phyloP scores from a whole-genome alignment of 352 stramenopile species.

The Pythium diclinum region DNA sequence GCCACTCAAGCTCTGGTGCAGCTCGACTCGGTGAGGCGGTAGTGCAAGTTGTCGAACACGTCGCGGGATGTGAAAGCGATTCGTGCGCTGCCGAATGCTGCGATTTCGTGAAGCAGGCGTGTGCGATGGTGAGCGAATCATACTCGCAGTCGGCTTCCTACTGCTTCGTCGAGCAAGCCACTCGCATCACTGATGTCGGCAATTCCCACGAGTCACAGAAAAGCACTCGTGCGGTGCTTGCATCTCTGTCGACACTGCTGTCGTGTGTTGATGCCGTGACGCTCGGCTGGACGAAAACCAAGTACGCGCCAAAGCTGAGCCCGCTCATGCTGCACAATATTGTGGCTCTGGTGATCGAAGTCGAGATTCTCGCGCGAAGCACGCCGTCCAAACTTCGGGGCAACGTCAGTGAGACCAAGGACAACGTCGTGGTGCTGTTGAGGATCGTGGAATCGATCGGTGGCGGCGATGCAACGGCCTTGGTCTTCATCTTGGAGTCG shows the following conservation, averaged over 20 bases:
- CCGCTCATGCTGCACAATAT: conserved; percentile 21
- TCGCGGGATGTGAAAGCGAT: conserved; percentile 33
- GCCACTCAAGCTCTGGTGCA: conserved; percentile 40
- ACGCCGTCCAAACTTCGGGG: background rate
- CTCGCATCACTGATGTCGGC: conserved; percentile 1
- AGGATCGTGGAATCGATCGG: conserved; percentile 7
- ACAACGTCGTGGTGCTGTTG: conserved; percentile 11
- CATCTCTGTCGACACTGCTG: conserved; percentile 4
- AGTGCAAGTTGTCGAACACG: conserved; percentile 42
- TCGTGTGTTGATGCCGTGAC: conserved; percentile 16
- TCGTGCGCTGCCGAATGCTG: conserved; percentile 43
- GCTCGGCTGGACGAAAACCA: conserved; percentile 1
- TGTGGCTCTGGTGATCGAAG: conserved; percentile 18
- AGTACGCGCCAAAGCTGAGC: conserved; percentile 11
- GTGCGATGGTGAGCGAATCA: conserved; percentile 35
- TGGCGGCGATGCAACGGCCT: background rate
- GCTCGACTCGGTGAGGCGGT: conserved; percentile 39
- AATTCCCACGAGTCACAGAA: background rate
- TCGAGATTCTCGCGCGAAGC: conserved; percentile 8
- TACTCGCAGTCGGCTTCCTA: conserved; percentile 20
- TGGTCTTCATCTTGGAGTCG: conserved; percentile 22
- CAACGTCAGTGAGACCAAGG: background rate
- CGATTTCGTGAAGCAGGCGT: conserved; percentile 43
- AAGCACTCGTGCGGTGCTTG: background rate
- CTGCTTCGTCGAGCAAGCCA: conserved; percentile 20